These are phyloP conservation scores for Eutypa lata DNA, from an alignment of 2,329 filamentous ascomycete species.

Conservation along the genomic window DNA sequence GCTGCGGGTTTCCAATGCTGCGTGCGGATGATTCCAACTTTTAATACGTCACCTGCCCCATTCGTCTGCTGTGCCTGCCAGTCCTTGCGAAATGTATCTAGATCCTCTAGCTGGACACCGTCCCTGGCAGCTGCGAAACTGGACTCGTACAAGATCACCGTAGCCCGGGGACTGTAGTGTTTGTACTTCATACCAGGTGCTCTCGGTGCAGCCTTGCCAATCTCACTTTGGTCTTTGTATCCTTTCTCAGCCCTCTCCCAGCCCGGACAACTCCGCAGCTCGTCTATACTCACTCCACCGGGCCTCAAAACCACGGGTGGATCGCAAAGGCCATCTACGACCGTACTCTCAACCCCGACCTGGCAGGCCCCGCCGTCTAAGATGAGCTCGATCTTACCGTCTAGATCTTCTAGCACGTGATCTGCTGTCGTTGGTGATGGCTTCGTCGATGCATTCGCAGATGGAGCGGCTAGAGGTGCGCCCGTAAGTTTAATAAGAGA, in stretches of 20 bases:
- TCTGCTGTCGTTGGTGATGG: conserved; percentile 88
- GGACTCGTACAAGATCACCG: conserved; percentile 77
- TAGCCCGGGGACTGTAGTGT: conserved; percentile 90
- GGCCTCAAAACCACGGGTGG: conserved; percentile 83
- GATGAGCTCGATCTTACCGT: conserved; percentile 79
- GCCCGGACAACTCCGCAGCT: conserved; percentile 68
- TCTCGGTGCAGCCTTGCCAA: conserved; percentile 63
- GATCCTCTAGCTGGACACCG: conserved; percentile 35
- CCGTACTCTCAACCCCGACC: conserved; percentile 94
- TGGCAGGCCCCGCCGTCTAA: conserved; percentile 83
- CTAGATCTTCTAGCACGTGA: conserved; percentile 83
- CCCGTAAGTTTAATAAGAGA: conserved; percentile 79
- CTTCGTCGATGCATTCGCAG: conserved; percentile 90
- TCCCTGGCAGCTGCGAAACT: conserved; percentile 31
- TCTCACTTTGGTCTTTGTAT: conserved; percentile 73
- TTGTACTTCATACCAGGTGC: conserved; percentile 99
- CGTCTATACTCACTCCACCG: conserved; percentile 81
- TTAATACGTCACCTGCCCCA: conserved; percentile 13
- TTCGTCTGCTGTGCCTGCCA: conserved; percentile 12
- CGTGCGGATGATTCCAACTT: conserved; percentile 55
- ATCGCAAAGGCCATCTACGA: conserved; percentile 81
- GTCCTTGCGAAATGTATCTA: conserved; percentile 16
- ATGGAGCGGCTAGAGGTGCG: conserved; percentile 82
- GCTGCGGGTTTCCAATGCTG: conserved; percentile 47
- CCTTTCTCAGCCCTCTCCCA: conserved; percentile 78